phyloP scores from a whole-genome alignment of 139 green algal genomes.

The Parachlorella kessleri region DNA sequence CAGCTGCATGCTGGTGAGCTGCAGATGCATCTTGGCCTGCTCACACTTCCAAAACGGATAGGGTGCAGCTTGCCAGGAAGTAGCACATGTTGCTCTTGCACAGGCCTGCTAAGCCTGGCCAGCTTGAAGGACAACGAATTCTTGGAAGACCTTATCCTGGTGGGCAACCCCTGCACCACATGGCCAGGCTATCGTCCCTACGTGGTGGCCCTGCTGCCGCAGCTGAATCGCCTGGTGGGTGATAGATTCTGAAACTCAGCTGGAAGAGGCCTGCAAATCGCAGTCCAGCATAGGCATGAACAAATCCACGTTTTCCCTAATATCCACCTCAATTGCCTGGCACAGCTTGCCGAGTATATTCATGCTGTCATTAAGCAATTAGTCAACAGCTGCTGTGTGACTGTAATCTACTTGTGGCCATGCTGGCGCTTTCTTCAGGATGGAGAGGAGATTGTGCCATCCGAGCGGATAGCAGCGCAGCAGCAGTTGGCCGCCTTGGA shows the following conservation, averaged over 20 bases:
- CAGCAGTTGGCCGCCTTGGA: slow-evolving; percentile 16
- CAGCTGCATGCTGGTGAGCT: too few species aligned
- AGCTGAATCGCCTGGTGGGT: slow-evolving; percentile 68
- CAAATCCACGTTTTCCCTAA: too few species aligned
- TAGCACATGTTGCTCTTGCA: too few species aligned
- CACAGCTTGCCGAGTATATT: too few species aligned
- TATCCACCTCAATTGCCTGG: too few species aligned
- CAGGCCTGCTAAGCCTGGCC: slow-evolving; percentile 53
- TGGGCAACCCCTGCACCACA: slow-evolving; percentile 89
- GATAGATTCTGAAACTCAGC: too few species aligned
- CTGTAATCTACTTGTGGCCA: background rate
- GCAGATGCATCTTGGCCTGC: too few species aligned
- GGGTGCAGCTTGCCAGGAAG: too few species aligned
- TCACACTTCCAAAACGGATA: too few species aligned
- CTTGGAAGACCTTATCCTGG: slow-evolving; percentile 75
- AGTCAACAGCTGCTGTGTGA: background rate
- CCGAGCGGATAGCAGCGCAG: slow-evolving; percentile 72
- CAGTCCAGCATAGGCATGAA: too few species aligned
- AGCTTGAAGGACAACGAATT: slow-evolving; percentile 49
- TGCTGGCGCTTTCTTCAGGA: slow-evolving; percentile 55
- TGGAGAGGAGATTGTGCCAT: slow-evolving; percentile 66
- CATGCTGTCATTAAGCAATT: too few species aligned
- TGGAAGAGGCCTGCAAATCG: too few species aligned
- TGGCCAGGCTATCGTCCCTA: slow-evolving; percentile 81
- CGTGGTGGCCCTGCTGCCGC: slow-evolving; percentile 77